Evolutionary conservation across 1,284 basidiomycete species (phyloP), one percentile per base, ranked within the genome.

Genomic region (Tylopilus sp.): DNA sequence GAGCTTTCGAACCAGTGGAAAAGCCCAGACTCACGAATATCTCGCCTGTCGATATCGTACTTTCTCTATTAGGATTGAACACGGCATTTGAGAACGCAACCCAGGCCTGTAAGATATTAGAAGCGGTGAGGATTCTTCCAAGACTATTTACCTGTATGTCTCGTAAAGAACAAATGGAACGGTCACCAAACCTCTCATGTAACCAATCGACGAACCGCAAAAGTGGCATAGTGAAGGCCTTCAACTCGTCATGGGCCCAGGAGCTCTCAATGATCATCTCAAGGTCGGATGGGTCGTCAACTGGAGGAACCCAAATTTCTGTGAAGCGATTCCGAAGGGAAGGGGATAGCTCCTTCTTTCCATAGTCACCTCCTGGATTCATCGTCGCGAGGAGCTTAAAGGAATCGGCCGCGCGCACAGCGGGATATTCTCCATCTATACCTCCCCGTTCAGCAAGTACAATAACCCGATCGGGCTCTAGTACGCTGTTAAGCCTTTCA

Each of bases 301-400:
- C 88, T 21, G 92, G 85, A 6, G 98, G 97, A 0, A 99, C 98
- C 96, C 96, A 99, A 54, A 99, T 98, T 79, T 99, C 98, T 17
- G 98, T 99, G 82, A 99, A 99, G 23, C 98, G 91, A 82, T 99
- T 99, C 34, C 98, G 89, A 56, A 99, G 85, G 1, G 98, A 98
- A 35, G 97, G 97, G 2, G 96, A 98, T 7, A 99, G 85, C 78
- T 99, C 98, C 79, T 99, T 99, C 84, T 99, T 99, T 50, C 98
- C 98, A 75, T 98, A 99, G 79, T 99, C 98, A 45, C 98, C 98
- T 42, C 98, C 98, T 0, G 98, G 98, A 79, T 99, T 99, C 98
- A 99, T 99, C 1, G 98, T 99, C 3, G 98, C 96, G 1, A 98
- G 85, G 48, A 99, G 88, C 78, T 97, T 92, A 85, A 99, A 99